Evolutionary conservation across 371 early-diverging fungal genomes (phyloP), one percentile per base, ranked within the genome.

Genomic region (Capillidium rhysosporum): DNA sequence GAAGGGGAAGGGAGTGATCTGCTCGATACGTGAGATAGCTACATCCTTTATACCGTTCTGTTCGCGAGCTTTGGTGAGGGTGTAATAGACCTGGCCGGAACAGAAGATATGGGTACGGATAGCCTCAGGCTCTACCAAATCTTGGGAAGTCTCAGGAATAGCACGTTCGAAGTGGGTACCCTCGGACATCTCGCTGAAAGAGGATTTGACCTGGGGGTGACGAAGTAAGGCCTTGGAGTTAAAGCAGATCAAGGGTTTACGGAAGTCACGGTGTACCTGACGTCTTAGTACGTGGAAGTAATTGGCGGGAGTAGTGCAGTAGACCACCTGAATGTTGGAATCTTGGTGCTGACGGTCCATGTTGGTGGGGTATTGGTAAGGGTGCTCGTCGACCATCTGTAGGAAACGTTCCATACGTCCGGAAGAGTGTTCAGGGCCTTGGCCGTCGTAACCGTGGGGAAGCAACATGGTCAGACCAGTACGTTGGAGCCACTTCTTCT

Each of bases 361-460:
- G 4, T 59, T 60, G 1, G 62, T 45, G 12, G 70, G 66, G 45
- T 69, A 64, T 30, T 75, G 72, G 58, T 83, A 72, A 61, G 81
- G 79, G 26, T 73, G 60, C 56, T 86, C 84, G 34, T 49, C 20
- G 41, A n/a, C 48, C 64, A 79, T 79, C 73, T 95, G 97, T 60
- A 96, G 69, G 71, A 90, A 97, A n/a, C 97, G 74, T 66, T 97
- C 97, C 2, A 92, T 68, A 28, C 92, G 75, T 59, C 80, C 73
- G 8, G 84, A 84, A 18, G 84, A 82, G 64, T 97, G 97, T 67
- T 97, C 97, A 12, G 97, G 94, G 0, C 97, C 97, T 1, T 89
- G 86, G 40, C 95, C 95, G 60, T 96, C 96, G 61, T 86, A 91
- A 18, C 97, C 97, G 61, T 94, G 95, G 24, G 97, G 97, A 31